Evolutionary conservation across 2,329 filamentous ascomycete species (phyloP).

Genomic region (Verticillium nonalfalfae): DNA sequence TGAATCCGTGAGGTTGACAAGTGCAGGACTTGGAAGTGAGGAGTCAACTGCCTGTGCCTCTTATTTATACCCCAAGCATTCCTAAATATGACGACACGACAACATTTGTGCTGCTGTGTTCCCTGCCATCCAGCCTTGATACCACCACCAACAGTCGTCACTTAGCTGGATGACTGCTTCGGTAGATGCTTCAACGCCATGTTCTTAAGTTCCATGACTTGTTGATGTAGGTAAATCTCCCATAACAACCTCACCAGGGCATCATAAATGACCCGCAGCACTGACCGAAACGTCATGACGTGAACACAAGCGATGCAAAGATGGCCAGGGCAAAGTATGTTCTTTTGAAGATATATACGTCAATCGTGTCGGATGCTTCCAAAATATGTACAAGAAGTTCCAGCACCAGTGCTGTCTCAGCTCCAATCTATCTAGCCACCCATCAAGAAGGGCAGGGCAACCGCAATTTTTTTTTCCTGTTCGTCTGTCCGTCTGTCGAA

Average conservation of each 20-base stretch:
- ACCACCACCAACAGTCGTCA: too few species aligned
- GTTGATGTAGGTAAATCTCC: too few species aligned
- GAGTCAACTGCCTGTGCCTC: too few species aligned
- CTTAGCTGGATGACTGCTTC: too few species aligned
- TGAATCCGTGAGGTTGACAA: background rate
- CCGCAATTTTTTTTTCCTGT: background rate
- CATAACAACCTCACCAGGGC: too few species aligned
- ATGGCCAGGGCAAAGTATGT: background rate
- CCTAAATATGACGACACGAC: too few species aligned
- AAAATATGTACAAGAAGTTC: background rate
- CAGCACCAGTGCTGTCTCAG: background rate
- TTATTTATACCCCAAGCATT: too few species aligned
- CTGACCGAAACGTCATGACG: too few species aligned
- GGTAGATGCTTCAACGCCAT: background rate
- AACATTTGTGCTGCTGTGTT: too few species aligned
- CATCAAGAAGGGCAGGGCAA: background rate
- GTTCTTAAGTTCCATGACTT: too few species aligned
- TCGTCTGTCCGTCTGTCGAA: background rate
- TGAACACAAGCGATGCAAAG: background rate
- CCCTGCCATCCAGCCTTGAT: too few species aligned
- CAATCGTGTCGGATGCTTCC: background rate
- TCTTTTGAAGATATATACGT: background rate
- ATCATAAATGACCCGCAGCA: too few species aligned
- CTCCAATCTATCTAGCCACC: background rate
- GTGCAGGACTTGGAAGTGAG: background rate